These are phyloP conservation scores for Alternaria brassicicola DNA, from an alignment of 2,329 filamentous ascomycete species.

Conservation along the genomic window DNA sequence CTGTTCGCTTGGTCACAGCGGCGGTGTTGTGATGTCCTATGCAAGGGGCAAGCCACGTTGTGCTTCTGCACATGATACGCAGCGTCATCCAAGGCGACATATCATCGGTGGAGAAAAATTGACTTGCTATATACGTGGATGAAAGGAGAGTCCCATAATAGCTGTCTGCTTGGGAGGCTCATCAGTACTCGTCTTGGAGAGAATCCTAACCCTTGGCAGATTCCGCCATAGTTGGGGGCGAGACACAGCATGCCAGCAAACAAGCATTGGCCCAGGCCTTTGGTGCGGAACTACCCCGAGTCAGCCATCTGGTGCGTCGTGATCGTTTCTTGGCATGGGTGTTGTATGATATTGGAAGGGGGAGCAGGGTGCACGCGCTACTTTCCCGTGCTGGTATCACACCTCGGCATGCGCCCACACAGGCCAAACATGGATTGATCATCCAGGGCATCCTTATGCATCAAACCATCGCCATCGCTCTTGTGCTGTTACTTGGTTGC, in stretches of 20 bases:
- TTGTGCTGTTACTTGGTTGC: not conserved
- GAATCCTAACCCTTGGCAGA: not conserved
- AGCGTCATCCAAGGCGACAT: not conserved
- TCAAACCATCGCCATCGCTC: not conserved
- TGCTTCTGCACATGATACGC: not conserved
- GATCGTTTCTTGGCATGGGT: not conserved
- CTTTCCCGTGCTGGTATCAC: not conserved
- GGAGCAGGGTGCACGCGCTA: not conserved
- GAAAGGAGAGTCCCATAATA: not conserved
- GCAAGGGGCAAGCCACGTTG: conserved; percentile 9
- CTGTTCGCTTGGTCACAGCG: not conserved
- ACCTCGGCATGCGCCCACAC: not conserved
- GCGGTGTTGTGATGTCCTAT: conserved; percentile 1
- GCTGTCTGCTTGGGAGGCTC: not conserved
- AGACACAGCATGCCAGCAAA: not conserved
- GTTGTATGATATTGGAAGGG: not conserved
- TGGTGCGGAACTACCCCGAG: not conserved
- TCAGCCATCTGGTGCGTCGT: not conserved
- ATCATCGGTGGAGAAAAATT: not conserved
- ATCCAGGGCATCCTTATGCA: not conserved
- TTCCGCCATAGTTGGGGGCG: not conserved
- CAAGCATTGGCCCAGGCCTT: not conserved
- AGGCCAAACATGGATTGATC: not conserved
- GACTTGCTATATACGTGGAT: not conserved
- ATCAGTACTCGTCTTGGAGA: not conserved